A percentile compares a stretch with the other conserved stretches of the same genome.
phyloP scores from a whole-genome alignment of 495 filamentous ascomycete species.

The Oleoguttula mirabilis region DNA sequence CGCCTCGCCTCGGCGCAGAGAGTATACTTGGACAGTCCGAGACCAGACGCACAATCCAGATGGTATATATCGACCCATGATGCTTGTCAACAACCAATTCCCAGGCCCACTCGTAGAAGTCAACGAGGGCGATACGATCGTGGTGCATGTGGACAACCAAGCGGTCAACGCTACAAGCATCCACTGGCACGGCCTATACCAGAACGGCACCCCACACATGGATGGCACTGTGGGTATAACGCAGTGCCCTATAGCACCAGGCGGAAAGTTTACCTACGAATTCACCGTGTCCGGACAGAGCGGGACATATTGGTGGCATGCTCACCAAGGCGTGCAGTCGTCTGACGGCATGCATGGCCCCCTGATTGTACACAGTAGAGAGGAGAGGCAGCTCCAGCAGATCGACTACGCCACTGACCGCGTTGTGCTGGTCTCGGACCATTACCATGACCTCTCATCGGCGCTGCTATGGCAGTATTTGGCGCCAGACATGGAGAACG shows the following conservation, averaged over 20 bases:
- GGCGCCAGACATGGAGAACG: conserved; percentile 40
- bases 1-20: conserved; percentile 30
- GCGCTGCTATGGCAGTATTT: conserved; percentile 38
- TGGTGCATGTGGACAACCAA: conserved; percentile 18
- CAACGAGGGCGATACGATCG: conserved; percentile 21
- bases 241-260: conserved; percentile 26
- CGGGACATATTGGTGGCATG: conserved; percentile 32
- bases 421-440: conserved; percentile 45
- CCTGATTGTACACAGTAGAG: conserved; percentile 39
- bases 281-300: conserved; percentile 25
- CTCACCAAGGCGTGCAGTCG: conserved; percentile 25
- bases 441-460: conserved; percentile 44
- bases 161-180: conserved; percentile 18
- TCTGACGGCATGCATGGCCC: conserved; percentile 46
- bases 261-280: conserved; percentile 26
- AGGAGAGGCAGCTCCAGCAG: conserved; percentile 32
- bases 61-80: conserved; percentile 33
- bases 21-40: conserved; percentile 39
- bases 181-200: conserved; percentile 25
- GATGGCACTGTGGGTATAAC: conserved; percentile 23
- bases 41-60: conserved; percentile 42
- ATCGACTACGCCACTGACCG: conserved; percentile 40
- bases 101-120: conserved; percentile 20
- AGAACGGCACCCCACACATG: conserved; percentile 21
- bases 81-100: conserved; percentile 21